phyloP scores from a whole-genome alignment of 306 rosid species.

The Vicia faba region DNA sequence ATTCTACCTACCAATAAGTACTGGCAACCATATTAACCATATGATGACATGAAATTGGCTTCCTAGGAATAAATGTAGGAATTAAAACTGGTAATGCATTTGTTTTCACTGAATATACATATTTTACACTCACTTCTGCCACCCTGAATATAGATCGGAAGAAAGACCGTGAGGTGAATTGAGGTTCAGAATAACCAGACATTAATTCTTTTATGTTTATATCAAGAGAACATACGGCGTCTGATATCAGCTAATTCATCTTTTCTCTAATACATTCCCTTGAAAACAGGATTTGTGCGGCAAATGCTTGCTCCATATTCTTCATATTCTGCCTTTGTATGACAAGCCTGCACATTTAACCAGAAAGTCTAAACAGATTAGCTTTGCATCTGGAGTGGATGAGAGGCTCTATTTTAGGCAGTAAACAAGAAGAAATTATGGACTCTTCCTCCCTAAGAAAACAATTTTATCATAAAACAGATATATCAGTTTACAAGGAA shows the following conservation, averaged over 20 bases:
- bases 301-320: constrained; percentile 98
- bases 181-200: constrained; percentile 34
- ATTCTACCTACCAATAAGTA: constrained; percentile 45
- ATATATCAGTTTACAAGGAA: not conserved
- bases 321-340: constrained; percentile 96
- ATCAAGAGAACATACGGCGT: constrained; percentile 33
- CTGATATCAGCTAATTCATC: constrained; percentile 35
- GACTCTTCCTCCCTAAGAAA: not conserved
- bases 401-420: not conserved
- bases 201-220: constrained; percentile 14
- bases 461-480: not conserved
- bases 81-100: constrained; percentile 53
- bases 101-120: constrained; percentile 49
- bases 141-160: constrained; percentile 35
- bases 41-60: constrained; percentile 45
- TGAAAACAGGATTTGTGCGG: constrained; percentile 97
- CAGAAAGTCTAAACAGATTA: constrained; percentile 29
- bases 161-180: constrained; percentile 38
- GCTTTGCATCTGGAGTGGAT: not conserved
- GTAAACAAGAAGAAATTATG: constrained; percentile 1
- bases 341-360: constrained; percentile 80
- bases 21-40: constrained; percentile 43
- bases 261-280: constrained; percentile 87
- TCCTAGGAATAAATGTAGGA: constrained; percentile 40
- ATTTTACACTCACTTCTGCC: constrained; percentile 59